Evolutionary conservation across 257 asterid genomes (phyloP), one percentile per base, ranked within the genome.

Genomic region (Craterostigma plantagineum): DNA sequence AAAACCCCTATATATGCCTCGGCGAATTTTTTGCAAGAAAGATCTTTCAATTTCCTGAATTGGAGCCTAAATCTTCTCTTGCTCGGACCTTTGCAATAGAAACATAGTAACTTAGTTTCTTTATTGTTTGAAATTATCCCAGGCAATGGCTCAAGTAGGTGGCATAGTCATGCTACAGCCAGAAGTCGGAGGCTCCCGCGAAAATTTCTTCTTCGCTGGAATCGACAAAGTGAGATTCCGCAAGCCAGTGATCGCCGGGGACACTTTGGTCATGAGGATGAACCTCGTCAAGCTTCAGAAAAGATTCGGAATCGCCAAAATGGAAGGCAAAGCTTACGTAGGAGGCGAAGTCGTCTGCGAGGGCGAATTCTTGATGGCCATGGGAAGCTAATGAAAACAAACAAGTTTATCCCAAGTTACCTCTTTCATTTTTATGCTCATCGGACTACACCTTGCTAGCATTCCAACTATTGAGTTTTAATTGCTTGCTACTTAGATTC

Each of bases 111-210:
- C 2, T 23, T 3, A 41, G 16, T 8, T 13, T 8, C 8, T 34
- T 18, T 64, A 36, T 52, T 23, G 33, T 51, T 34, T 38, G 47
- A 48, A 23, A n/a, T n/a, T 54, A 50, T 58, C 60, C 35, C 68
- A 87, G 95, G 98, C 98, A 55, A 64, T 87, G 92, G 98, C 95
- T 34, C 98, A 87, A 68, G 95, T 87, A 10, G 98, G 98, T 16
- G 92, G 98, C 15, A 9, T 84, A 59, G 80, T 80, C 33, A 69
- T 80, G 91, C 79, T 83, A 38, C 92, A 76, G 44, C 84, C 90
- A 7, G 96, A 84, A 57, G 81, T 84, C 33, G 96, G 87, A 61
- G 93, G 91, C 8, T 69, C 95, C 4, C 70, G 73, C 0, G 79
- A 70, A 0, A 76, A 72, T 50, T 85, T 80, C 70, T 71, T 80